Evolutionary conservation across 352 stramenopile species (phyloP), one percentile per base, ranked within the genome.

Genomic region (Phytophthora pistaciae): DNA sequence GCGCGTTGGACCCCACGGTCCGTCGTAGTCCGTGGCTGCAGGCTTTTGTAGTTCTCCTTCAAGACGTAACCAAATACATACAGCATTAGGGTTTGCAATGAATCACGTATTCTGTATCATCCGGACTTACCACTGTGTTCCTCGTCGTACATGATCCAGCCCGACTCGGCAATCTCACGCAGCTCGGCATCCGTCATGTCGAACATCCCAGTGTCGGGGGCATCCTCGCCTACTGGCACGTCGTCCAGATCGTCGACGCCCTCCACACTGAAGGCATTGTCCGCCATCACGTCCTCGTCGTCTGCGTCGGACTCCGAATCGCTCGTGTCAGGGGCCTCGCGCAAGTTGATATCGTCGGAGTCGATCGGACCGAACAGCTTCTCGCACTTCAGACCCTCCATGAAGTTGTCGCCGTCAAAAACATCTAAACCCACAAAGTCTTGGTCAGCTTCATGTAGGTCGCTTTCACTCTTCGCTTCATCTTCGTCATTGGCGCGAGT

Each of bases 41-140:
- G 70, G 59, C 0, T 66, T 1, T 16, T 52, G n/a, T 3, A 66
- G 21, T 33, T 61, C 36, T 1, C 42, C 53, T 73, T 1, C 9
- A 42, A 9, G 1, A n/a, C 10, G 40, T 44, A 55, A 18, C 3
- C 3, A 10, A 1, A 57, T 50, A 16, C 40, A 68, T 63, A 54
- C 55, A 61, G 27, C 61, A 23, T 60, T 49, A 64, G 36, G 11
- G 48, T 9, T 18, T 6, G 13, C 7, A n/a, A 6, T 3, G 11
- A 10, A 40, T 40, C 11, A 58, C 8, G n/a, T 62, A 71, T 61
- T 65, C 49, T 71, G 49, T 70, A 70, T 11, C 23, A 25, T 70
- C 36, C 46, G 11, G 36, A 40, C 64, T 70, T 66, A 66, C 56
- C 56, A 38, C 21, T 57, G 1, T 71, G 64, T 5, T 60, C 48